Conservation (phyloP, 1,284 basidiomycete species). For the Ceratobasidium sp. region DNA sequence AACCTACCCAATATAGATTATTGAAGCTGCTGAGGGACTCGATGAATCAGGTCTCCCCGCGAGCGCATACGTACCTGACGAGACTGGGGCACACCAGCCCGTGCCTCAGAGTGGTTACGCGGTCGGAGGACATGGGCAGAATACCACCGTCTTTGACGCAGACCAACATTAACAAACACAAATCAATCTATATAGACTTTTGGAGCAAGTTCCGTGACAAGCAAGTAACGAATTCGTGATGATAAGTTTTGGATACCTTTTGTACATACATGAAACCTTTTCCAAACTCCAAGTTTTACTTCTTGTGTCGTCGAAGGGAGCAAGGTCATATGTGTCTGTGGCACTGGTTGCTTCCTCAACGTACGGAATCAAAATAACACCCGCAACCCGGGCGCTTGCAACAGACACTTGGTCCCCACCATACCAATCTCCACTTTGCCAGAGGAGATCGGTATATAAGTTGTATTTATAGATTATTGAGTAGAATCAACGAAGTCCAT, state of each 20-base stretch:
- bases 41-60: constrained; percentile 82
- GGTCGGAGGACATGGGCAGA: constrained; percentile 33
- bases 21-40: constrained; percentile 71
- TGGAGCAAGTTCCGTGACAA: neutral
- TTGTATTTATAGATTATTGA: too few species aligned
- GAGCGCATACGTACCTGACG: constrained; percentile 77
- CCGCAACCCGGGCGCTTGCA: too few species aligned
- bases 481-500: too few species aligned
- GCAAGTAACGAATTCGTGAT: neutral
- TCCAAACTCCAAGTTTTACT: neutral
- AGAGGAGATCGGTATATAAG: too few species aligned
- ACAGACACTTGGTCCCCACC: too few species aligned
- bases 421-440: too few species aligned
- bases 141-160: constrained; percentile 69
- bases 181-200: constrained; percentile 1
- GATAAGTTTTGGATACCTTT: constrained; percentile 30
- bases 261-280: constrained; percentile 11
- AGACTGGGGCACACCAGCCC: constrained; percentile 65
- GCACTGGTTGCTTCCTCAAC: too few species aligned
- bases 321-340: too few species aligned
- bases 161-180: constrained; percentile 48
- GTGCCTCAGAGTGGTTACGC: constrained; percentile 54
- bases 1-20: constrained; percentile 57
- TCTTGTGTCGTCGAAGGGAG: too few species aligned
- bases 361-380: too few species aligned